Conservation (phyloP, 306 rosid species). For the Canavalia ensiformis region DNA sequence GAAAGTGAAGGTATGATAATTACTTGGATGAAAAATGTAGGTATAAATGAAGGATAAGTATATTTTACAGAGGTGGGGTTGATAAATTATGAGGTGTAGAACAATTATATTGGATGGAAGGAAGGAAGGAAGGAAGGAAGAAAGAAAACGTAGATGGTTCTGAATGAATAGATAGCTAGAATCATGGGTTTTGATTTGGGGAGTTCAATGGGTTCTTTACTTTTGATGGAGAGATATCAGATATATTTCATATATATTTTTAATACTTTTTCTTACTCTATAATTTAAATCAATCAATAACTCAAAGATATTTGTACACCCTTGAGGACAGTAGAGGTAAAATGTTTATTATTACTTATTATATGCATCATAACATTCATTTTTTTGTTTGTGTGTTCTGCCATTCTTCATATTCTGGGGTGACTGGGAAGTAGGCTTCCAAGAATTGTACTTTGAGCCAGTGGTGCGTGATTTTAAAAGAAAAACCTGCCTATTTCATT, state of each 20-base stretch:
- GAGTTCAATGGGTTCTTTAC: constrained; percentile 61
- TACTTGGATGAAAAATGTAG: constrained; percentile 70
- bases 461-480: constrained; percentile 34
- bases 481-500: constrained; percentile 44
- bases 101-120: constrained; percentile 53
- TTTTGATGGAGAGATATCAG: constrained; percentile 56
- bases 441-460: constrained; percentile 42
- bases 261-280: constrained; percentile 31
- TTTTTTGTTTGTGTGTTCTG: constrained; percentile 55
- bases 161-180: constrained; percentile 79
- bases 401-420: constrained; percentile 47
- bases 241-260: constrained; percentile 29
- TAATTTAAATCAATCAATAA: constrained; percentile 41
- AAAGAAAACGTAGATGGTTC: constrained; percentile 52
- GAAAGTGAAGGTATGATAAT: constrained; percentile 70
- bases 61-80: constrained; percentile 18
- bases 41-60: constrained; percentile 20
- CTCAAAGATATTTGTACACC: constrained; percentile 59
- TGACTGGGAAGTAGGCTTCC: constrained; percentile 50
- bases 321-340: constrained; percentile 53
- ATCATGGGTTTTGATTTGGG: constrained; percentile 58
- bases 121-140: constrained; percentile 39
- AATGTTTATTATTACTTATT: constrained; percentile 46
- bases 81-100: background rate
- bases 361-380: constrained; percentile 50